Conservation (phyloP, 1,139 yeast genomes). For the Suhomyces taliae region DNA sequence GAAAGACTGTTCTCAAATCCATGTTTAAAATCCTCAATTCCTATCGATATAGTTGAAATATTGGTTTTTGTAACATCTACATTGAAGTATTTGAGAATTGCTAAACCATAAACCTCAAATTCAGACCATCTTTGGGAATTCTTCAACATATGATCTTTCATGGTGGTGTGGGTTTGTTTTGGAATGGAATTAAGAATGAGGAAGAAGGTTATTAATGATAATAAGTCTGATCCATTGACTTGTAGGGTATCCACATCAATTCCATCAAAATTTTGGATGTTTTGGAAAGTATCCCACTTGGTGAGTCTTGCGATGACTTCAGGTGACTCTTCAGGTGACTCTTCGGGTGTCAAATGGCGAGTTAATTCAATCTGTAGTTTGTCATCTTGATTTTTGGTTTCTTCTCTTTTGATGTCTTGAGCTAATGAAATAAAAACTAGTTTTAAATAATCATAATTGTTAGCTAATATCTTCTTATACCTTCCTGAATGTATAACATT, state of each 20-base stretch:
- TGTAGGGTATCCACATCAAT: constrained; percentile 31
- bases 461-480: constrained; percentile 20
- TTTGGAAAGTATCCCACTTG: constrained; percentile 24
- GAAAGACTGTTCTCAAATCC: constrained; percentile 35
- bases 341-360: constrained; percentile 11
- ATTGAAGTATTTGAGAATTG: constrained; percentile 49
- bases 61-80: constrained; percentile 25
- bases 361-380: constrained; percentile 9
- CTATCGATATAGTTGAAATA: constrained; percentile 22
- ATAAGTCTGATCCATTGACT: constrained; percentile 35
- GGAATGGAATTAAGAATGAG: constrained; percentile 32
- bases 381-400: constrained; percentile 7
- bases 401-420: neutral
- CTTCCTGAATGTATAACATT: constrained; percentile 28
- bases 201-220: constrained; percentile 41
- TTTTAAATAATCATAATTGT: constrained; percentile 24
- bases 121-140: constrained; percentile 30
- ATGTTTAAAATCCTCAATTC: constrained; percentile 32
- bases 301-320: constrained; percentile 18
- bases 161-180: constrained; percentile 24
- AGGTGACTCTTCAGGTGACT: constrained; percentile 14
- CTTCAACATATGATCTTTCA: constrained; percentile 14
- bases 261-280: constrained; percentile 23
- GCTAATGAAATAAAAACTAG: constrained; percentile 28
- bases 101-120: constrained; percentile 33